Conservation (phyloP, 495 filamentous ascomycete genomes). For the Elaphomyces granulatus region DNA sequence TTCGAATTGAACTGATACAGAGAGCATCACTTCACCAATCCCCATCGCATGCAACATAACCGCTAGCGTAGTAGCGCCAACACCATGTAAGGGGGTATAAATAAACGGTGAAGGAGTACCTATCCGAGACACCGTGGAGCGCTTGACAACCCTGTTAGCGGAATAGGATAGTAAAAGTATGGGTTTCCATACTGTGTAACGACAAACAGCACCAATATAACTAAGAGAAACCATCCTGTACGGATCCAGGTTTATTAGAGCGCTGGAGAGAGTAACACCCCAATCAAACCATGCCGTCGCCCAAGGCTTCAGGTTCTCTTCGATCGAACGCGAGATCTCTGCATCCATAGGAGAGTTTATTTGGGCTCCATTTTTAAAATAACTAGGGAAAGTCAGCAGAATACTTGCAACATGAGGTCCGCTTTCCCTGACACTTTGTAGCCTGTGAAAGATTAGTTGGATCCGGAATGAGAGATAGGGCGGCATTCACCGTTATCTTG, state of each 20-base stretch:
- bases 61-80: conserved; percentile 39
- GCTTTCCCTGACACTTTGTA: conserved; percentile 45
- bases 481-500: conserved; percentile 50
- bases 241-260: too few relatives aligned
- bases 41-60: conserved; percentile 31
- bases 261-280: too few relatives aligned
- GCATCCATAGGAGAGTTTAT: conserved; percentile 52
- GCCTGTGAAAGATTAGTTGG: conserved; percentile 20
- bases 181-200: conserved; percentile 21
- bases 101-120: conserved; percentile 32
- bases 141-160: conserved; percentile 9
- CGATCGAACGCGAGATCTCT: conserved; percentile 46
- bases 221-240: too few relatives aligned
- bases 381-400: conserved; percentile 21
- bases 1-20: conserved; percentile 36
- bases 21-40: conserved; percentile 24
- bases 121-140: conserved; percentile 21
- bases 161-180: background rate
- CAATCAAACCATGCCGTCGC: conserved; percentile 34
- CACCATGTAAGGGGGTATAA: conserved; percentile 60
- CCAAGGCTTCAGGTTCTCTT: conserved; percentile 41
- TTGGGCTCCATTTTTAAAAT: conserved; percentile 55
- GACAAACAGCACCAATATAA: conserved; percentile 29
- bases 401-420: background rate
- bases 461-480: background rate